phyloP scores from a whole-genome alignment of 2,329 filamentous ascomycete species.

The Coniochaeta pulveracea region DNA sequence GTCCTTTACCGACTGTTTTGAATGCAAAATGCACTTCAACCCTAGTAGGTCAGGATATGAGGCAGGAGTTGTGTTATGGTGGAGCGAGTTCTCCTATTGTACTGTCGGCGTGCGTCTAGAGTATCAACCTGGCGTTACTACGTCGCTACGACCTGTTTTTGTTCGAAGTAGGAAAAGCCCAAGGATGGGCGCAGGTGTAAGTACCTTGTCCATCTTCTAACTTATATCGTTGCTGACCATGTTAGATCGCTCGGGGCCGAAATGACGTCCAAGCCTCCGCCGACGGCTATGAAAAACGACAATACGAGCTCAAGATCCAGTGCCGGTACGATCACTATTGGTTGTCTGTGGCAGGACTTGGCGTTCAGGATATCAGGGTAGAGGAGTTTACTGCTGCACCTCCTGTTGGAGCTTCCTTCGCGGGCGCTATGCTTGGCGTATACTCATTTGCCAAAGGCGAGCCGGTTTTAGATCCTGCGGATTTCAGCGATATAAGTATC shows the following conservation, averaged over 20 bases:
- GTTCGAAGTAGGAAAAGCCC: too few relatives aligned
- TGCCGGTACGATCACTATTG: conserved; percentile 3
- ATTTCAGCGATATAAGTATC: conserved; percentile 15
- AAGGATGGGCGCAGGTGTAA: too few relatives aligned
- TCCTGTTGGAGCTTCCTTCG: conserved; percentile 18
- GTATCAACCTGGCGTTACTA: too few relatives aligned
- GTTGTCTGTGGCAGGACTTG: conserved; percentile 5
- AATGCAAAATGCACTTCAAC: conserved; percentile 30
- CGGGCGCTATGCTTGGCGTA: conserved; percentile 19
- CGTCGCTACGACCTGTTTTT: too few relatives aligned
- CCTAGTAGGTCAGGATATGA: conserved; percentile 31
- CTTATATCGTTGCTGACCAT: too few relatives aligned
- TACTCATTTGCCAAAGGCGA: conserved; percentile 18
- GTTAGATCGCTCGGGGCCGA: too few relatives aligned
- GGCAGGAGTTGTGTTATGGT: conserved; percentile 42
- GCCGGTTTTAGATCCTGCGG: conserved; percentile 18
- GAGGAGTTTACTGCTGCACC: conserved; percentile 15
- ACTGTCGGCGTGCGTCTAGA: conserved; percentile 18
- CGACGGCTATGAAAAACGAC: too few relatives aligned
- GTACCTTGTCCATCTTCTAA: too few relatives aligned
- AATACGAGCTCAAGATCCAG: conserved; percentile 12
- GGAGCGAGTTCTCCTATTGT: conserved; percentile 32
- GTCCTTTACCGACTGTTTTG: conserved; percentile 27
- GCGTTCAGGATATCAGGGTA: too few relatives aligned
- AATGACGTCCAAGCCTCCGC: too few relatives aligned